Conservation (phyloP, 2,329 filamentous ascomycete genomes). For the Xylaria sp. region DNA sequence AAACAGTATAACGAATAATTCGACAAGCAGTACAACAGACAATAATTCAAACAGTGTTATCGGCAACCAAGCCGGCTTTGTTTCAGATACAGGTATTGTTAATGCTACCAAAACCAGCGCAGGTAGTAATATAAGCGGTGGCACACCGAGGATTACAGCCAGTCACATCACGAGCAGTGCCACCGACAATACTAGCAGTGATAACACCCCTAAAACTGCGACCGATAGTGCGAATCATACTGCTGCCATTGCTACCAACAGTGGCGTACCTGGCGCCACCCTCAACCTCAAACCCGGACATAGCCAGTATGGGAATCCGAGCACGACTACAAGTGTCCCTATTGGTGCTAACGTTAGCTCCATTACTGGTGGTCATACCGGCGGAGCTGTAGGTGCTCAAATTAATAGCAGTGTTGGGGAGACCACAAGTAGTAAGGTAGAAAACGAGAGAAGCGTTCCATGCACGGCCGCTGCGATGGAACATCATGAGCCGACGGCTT, state of each 20-base stretch:
- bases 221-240: conserved; percentile 1
- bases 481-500: conserved; percentile 13
- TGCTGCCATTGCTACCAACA: background rate
- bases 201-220: background rate
- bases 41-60: background rate
- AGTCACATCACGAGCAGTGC: conserved; percentile 11
- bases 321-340: background rate
- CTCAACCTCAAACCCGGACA: background rate
- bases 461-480: background rate
- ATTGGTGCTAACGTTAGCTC: background rate
- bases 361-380: background rate
- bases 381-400: background rate
- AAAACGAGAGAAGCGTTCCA: conserved; percentile 19
- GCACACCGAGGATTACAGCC: background rate
- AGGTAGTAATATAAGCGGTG: conserved; percentile 3
- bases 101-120: background rate
- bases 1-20: background rate
- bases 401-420: conserved; percentile 5
- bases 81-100: background rate
- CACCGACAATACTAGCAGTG: background rate
- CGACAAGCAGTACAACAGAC: background rate
- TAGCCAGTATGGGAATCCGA: background rate
- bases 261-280: background rate
- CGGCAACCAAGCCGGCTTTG: background rate
- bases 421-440: conserved; percentile 8